These are phyloP conservation scores for Ormosia emarginata DNA, from an alignment of 306 rosid genomes.

Conservation along the genomic window DNA sequence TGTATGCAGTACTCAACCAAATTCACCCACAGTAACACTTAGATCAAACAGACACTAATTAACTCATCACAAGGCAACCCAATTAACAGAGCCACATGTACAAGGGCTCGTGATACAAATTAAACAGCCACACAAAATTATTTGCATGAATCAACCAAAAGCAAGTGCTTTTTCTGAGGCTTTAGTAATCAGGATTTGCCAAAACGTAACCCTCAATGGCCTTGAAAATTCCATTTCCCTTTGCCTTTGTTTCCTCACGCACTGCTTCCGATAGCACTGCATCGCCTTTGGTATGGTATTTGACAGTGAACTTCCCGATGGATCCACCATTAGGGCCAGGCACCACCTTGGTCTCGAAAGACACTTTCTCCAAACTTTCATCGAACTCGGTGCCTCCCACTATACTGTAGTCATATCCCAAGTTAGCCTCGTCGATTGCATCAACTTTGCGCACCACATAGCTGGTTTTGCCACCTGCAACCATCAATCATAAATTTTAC, in stretches of 20 bases:
- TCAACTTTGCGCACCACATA: slow-evolving; percentile 19
- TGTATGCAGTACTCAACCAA: background rate
- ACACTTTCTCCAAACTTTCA: slow-evolving; percentile 22
- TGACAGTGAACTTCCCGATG: background rate
- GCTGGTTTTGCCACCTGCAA: background rate
- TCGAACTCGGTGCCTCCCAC: slow-evolving; percentile 25
- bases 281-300: slow-evolving; percentile 27
- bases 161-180: background rate
- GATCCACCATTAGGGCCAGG: slow-evolving; percentile 34
- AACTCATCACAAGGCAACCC: background rate
- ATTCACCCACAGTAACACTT: background rate
- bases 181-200: slow-evolving; percentile 14
- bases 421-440: slow-evolving; percentile 13
- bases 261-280: background rate
- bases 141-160: background rate
- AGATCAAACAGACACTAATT: background rate
- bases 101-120: background rate
- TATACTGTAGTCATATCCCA: slow-evolving; percentile 18
- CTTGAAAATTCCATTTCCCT: slow-evolving; percentile 11
- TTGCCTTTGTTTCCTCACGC: slow-evolving; percentile 1
- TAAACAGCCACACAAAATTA: background rate
- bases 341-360: slow-evolving; percentile 1
- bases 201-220: slow-evolving; percentile 28
- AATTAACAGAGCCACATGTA: background rate
- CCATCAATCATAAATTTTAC: background rate